These are phyloP conservation scores for Claviceps humidiphila DNA, from an alignment of 2,329 filamentous ascomycete species.

Conservation along the genomic window DNA sequence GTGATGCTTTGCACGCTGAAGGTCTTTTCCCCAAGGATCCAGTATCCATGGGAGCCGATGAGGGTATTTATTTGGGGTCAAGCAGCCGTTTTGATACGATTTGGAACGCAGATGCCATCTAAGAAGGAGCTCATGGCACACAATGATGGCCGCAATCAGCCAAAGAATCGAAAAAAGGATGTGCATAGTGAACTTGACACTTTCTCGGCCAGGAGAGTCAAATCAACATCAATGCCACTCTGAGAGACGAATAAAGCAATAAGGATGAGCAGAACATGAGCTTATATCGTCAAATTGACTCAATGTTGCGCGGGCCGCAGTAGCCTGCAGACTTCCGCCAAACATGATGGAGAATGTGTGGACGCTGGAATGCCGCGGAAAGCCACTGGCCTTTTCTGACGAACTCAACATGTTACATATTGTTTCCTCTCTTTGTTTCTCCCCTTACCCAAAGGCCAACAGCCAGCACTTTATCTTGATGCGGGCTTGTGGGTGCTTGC, in stretches of 20 bases:
- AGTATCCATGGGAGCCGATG: constrained; percentile 5
- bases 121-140: background rate
- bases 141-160: background rate
- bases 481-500: background rate
- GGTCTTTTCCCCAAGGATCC: constrained; percentile 3
- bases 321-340: background rate
- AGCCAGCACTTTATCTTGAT: background rate
- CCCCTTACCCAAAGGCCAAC: background rate
- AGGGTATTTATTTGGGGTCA: constrained; percentile 2
- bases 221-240: background rate
- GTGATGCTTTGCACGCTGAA: background rate
- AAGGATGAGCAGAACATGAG: background rate
- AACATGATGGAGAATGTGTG: background rate
- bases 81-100: background rate
- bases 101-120: background rate
- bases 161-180: background rate
- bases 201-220: background rate
- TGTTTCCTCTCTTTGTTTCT: background rate
- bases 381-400: background rate
- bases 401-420: background rate
- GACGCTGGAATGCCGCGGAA: background rate
- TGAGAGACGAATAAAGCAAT: background rate
- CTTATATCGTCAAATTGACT: background rate
- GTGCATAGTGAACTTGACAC: background rate
- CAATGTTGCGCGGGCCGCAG: background rate